Percentiles rank a stretch among this genome's conserved stretches.
Conservation (phyloP, 208 protist species). For the Naegleria lovaniensis region DNA sequence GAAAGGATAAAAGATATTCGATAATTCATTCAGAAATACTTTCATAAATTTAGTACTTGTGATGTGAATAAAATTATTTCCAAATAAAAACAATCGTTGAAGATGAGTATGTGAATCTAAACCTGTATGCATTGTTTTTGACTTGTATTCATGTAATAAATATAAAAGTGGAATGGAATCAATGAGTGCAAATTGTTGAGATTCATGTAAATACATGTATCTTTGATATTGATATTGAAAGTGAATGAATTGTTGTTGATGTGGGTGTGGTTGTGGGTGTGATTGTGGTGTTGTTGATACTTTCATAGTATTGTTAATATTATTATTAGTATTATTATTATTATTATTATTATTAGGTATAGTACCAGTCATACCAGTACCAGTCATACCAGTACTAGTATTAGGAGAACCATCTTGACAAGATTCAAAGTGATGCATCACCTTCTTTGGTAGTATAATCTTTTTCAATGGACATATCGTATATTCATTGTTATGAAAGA, state of each 20-base stretch:
- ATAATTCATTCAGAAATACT: background rate
- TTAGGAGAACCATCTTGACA: too few relatives aligned
- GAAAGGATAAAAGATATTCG: background rate
- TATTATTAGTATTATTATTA: too few relatives aligned
- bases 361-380: too few relatives aligned
- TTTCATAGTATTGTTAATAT: too few relatives aligned
- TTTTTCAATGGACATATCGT: background rate
- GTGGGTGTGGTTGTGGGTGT: too few relatives aligned
- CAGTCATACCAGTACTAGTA: too few relatives aligned
- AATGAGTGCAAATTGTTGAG: background rate
- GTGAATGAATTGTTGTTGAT: background rate
- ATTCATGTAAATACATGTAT: background rate
- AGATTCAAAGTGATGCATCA: too few relatives aligned
- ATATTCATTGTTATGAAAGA: background rate
- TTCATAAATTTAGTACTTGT: background rate
- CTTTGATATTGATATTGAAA: background rate
- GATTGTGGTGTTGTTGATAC: too few relatives aligned
- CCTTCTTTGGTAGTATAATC: background rate
- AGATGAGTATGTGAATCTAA: background rate
- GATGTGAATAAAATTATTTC: conserved; percentile 13
- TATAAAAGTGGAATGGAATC: background rate
- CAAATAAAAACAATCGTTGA: background rate
- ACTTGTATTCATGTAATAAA: background rate
- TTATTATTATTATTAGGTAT: too few relatives aligned
- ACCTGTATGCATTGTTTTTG: background rate